phyloP scores from a whole-genome alignment of 2,329 filamentous ascomycete genomes.

The Aureobasidium uvarum region DNA sequence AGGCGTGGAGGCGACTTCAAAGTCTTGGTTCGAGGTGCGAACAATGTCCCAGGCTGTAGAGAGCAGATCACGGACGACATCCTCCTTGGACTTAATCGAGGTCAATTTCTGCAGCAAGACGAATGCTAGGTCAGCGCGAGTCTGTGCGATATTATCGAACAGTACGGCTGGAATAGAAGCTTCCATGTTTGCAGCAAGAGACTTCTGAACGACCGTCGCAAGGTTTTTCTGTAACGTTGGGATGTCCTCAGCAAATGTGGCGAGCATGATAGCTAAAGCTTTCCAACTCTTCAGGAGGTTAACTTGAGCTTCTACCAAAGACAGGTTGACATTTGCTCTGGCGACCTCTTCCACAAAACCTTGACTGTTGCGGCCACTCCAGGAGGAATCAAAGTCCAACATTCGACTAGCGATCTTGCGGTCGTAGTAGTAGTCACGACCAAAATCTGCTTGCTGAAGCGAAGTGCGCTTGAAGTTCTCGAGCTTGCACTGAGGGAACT shows the following conservation, averaged over 20 bases:
- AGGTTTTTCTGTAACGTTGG: slow-evolving; percentile 65
- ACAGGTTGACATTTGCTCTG: slow-evolving; percentile 85
- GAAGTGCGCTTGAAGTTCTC: slow-evolving; percentile 75
- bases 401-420: slow-evolving; percentile 71
- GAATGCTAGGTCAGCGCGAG: slow-evolving; percentile 76
- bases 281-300: slow-evolving; percentile 87
- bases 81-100: slow-evolving; percentile 46
- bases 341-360: slow-evolving; percentile 82
- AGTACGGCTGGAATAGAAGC: slow-evolving; percentile 72
- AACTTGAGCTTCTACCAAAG: slow-evolving; percentile 87
- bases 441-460: slow-evolving; percentile 54
- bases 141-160: slow-evolving; percentile 74
- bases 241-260: slow-evolving; percentile 58
- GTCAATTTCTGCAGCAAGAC: slow-evolving; percentile 73
- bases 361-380: slow-evolving; percentile 60
- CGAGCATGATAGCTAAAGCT: slow-evolving; percentile 79
- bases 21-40: slow-evolving; percentile 54
- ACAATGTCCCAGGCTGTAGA: slow-evolving; percentile 61
- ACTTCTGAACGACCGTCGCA: slow-evolving; percentile 71
- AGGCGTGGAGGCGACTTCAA: slow-evolving; percentile 58
- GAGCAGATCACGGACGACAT: slow-evolving; percentile 56
- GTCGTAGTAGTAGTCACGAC: slow-evolving; percentile 81
- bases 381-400: slow-evolving; percentile 72
- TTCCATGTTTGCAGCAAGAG: slow-evolving; percentile 72
- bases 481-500: slow-evolving; percentile 72